phyloP scores from a whole-genome alignment of 306 rosid genomes.

The Canavalia ensiformis region DNA sequence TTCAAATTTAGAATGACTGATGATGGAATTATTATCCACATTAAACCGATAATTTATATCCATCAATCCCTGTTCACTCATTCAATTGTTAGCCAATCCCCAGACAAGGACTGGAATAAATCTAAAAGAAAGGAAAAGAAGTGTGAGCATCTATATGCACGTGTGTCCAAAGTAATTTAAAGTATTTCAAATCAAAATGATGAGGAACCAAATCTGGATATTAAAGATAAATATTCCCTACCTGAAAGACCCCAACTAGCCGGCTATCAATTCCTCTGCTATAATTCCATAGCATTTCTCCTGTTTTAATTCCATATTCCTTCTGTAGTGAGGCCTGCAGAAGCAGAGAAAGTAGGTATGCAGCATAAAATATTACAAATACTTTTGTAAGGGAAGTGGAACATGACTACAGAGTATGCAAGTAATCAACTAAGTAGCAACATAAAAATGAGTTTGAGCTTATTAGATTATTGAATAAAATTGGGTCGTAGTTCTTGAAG shows the following conservation, averaged over 20 bases:
- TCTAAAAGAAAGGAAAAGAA: neutral
- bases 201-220: slow-evolving; percentile 33
- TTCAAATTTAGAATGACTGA: neutral
- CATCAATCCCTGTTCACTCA: slow-evolving; percentile 22
- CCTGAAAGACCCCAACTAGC: slow-evolving; percentile 86
- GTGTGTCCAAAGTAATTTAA: neutral
- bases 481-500: slow-evolving; percentile 24
- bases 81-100: slow-evolving; percentile 21
- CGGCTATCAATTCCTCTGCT: slow-evolving; percentile 93
- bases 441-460: slow-evolving; percentile 32
- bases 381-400: slow-evolving; percentile 30
- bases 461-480: slow-evolving; percentile 35
- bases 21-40: slow-evolving; percentile 7
- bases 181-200: slow-evolving; percentile 36
- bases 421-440: slow-evolving; percentile 33
- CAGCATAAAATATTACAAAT: slow-evolving; percentile 42
- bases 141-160: too few relatives aligned
- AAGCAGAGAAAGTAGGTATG: slow-evolving; percentile 42
- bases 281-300: slow-evolving; percentile 91
- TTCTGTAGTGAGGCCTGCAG: slow-evolving; percentile 82
- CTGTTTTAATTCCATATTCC: slow-evolving; percentile 84
- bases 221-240: slow-evolving; percentile 50
- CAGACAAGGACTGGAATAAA: slow-evolving; percentile 28
- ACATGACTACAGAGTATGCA: slow-evolving; percentile 27
- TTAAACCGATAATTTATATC: slow-evolving; percentile 36